Evolutionary conservation across 805 yeast species (phyloP), one percentile per base, ranked within the genome.

Genomic region (Lachancea thermotolerans): DNA sequence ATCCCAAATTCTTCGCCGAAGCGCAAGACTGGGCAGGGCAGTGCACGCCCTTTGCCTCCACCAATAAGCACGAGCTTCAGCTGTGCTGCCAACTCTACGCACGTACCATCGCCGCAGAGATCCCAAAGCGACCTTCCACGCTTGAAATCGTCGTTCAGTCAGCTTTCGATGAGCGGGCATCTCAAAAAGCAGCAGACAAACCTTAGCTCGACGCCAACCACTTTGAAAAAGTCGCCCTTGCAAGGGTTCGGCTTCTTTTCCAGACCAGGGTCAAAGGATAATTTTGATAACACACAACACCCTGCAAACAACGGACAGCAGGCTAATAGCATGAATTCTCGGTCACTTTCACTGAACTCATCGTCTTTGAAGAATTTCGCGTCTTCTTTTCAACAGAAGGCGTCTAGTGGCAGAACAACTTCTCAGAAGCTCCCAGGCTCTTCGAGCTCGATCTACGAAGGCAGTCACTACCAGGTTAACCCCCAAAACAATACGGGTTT

Each of bases 381-480:
- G 37, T 60, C 52, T 48, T 59, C 59, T 43, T 58, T 61, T 21
- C 67, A 66, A 35, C 68, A 67, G 41, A 64, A 66, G 35, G 67
- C 75, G 1, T 54, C 67, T 18, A 68, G 71, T 41, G 74, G 77
- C 2, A 59, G 78, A 39, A 64, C 71, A 11, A 66, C 68, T 37
- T 74, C 78, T 3, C 79, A 73, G 51, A 74, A 70, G 50, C 59
- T 62, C 33, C 77, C 74, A 18, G 58, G 42, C 17, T 33, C 55
- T 11, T 33, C 57, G 10, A 56, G 57, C 37, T 55, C 64, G 35
- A 70, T 51, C 10, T 25, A 41, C 10, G 59, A 50, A 15, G 45
- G 47, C 37, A 46, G 43, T 37, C 45, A 47, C 12, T 46, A 45
- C 43, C 36, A 30, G 29, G 28, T 14, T 5, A 4, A 28, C 12